Conservation (phyloP, 495 filamentous ascomycete species). For the Darksidea phi region DNA sequence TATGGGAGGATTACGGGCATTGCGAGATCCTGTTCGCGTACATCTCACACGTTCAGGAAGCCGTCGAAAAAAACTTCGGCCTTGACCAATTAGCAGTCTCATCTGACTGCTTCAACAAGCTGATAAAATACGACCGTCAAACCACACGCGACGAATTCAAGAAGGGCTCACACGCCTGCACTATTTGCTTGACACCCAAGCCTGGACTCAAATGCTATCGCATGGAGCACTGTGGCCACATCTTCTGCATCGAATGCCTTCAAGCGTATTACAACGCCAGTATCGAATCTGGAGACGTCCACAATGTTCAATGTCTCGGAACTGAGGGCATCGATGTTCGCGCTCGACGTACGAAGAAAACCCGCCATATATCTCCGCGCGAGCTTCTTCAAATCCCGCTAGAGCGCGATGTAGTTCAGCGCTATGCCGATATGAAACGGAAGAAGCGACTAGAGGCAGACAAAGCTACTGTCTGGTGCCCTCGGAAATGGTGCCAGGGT, state of each 20-base stretch:
- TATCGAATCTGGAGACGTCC: constrained; percentile 74
- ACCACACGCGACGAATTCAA: too few relatives aligned
- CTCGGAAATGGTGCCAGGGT: constrained; percentile 86
- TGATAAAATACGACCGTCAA: too few relatives aligned
- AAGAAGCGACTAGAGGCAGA: constrained; percentile 87
- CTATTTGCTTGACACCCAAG: constrained; percentile 66
- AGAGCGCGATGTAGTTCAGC: constrained; percentile 68
- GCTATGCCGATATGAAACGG: constrained; percentile 82
- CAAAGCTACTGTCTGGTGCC: constrained; percentile 89
- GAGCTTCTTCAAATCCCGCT: constrained; percentile 85
- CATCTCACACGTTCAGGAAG: too few relatives aligned
- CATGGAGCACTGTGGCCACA: constrained; percentile 76
- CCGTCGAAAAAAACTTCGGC: too few relatives aligned
- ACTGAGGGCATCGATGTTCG: too few relatives aligned
- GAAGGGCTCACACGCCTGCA: too few relatives aligned
- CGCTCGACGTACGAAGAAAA: constrained; percentile 37
- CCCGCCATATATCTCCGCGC: constrained; percentile 71
- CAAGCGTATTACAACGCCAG: constrained; percentile 84
- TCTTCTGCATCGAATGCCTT: constrained; percentile 83
- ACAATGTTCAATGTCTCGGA: too few relatives aligned
- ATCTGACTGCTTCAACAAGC: too few relatives aligned
- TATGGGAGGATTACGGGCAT: too few relatives aligned
- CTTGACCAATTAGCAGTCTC: too few relatives aligned
- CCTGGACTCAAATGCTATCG: constrained; percentile 79
- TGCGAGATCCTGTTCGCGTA: too few relatives aligned